Conservation (phyloP, 2,329 filamentous ascomycete genomes). For the Thelonectria discophora region DNA sequence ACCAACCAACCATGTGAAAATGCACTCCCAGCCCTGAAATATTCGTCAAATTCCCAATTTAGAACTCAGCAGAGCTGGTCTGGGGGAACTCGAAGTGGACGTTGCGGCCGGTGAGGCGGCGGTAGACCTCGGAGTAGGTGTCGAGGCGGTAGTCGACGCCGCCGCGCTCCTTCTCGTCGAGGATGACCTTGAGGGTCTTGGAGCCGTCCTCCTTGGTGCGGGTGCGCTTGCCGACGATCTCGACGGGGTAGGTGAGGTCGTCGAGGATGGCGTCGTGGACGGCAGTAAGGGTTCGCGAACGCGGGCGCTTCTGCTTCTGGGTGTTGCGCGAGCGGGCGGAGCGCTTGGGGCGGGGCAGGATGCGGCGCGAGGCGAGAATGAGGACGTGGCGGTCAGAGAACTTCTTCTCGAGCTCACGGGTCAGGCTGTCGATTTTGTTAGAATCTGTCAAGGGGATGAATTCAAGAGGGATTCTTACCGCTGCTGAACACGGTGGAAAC, state of each 20-base stretch:
- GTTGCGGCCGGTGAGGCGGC: slow-evolving; percentile 93
- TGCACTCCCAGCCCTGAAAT: slow-evolving; percentile 45
- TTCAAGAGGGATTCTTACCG: slow-evolving; percentile 71
- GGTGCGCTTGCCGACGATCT: slow-evolving; percentile 99
- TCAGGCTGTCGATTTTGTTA: slow-evolving; percentile 73
- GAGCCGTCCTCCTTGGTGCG: slow-evolving; percentile 98
- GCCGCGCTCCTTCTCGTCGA: slow-evolving; percentile 99
- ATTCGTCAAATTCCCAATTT: slow-evolving; percentile 54
- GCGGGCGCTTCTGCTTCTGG: slow-evolving; percentile 98
- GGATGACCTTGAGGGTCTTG: slow-evolving; percentile 98
- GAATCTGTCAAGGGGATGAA: background rate
- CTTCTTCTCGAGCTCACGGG: slow-evolving; percentile 99
- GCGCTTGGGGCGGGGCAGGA: slow-evolving; percentile 97
- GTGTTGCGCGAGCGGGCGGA: slow-evolving; percentile 95
- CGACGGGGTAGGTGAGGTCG: slow-evolving; percentile 99
- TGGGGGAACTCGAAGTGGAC: slow-evolving; percentile 99
- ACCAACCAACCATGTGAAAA: slow-evolving; percentile 50
- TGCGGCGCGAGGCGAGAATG: slow-evolving; percentile 98
- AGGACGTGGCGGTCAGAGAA: slow-evolving; percentile 99
- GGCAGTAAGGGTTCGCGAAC: slow-evolving; percentile 95
- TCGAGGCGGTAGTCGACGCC: slow-evolving; percentile 99
- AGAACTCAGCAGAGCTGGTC: slow-evolving; percentile 80
- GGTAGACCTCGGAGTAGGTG: slow-evolving; percentile 99
- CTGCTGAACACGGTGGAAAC: slow-evolving; percentile 99
- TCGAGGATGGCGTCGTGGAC: slow-evolving; percentile 98